A percentile compares a stretch with the other conserved stretches of the same genome.
These are phyloP conservation scores for Colletotrichum somersetense DNA, from an alignment of 2,329 filamentous ascomycete species.

Conservation along the genomic window DNA sequence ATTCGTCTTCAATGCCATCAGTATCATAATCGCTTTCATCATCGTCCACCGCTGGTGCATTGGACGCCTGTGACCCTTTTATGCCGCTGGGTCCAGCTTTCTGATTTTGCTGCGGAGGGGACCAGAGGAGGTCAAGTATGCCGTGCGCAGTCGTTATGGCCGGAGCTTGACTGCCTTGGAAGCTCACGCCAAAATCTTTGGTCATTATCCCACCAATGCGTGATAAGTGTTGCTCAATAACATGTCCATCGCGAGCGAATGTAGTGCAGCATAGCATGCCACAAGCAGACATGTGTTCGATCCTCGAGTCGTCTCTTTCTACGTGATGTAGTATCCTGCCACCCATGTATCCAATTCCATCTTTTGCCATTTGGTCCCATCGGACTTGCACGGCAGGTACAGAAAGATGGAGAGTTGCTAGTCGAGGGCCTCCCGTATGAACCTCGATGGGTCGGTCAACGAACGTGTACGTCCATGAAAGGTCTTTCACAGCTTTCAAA, in stretches of 20 bases:
- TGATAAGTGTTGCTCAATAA: not conserved
- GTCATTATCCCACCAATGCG: not conserved
- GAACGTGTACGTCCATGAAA: not conserved
- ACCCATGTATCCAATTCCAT: not conserved
- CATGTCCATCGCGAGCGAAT: not conserved
- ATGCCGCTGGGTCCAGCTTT: no score
- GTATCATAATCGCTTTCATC: no score
- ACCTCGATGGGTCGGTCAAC: not conserved
- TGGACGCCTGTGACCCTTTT: no score
- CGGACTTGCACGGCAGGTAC: not conserved
- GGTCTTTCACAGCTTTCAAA: not conserved
- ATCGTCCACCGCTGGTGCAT: no score
- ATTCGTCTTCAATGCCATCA: no score
- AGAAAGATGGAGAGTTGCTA: not conserved
- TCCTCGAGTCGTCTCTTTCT: not conserved
- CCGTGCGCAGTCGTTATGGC: slow-evolving; percentile 1
- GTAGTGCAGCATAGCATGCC: slow-evolving; percentile 6
- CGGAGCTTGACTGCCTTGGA: no score
- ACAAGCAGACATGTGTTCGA: not conserved
- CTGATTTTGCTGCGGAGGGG: not conserved
- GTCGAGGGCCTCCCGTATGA: not conserved
- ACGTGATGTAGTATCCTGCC: not conserved
- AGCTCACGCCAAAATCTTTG: no score
- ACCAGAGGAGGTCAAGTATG: not conserved
- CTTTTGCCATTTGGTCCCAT: not conserved